These are phyloP conservation scores for Phytophthora pini DNA, from an alignment of 352 stramenopile genomes.

Conservation along the genomic window DNA sequence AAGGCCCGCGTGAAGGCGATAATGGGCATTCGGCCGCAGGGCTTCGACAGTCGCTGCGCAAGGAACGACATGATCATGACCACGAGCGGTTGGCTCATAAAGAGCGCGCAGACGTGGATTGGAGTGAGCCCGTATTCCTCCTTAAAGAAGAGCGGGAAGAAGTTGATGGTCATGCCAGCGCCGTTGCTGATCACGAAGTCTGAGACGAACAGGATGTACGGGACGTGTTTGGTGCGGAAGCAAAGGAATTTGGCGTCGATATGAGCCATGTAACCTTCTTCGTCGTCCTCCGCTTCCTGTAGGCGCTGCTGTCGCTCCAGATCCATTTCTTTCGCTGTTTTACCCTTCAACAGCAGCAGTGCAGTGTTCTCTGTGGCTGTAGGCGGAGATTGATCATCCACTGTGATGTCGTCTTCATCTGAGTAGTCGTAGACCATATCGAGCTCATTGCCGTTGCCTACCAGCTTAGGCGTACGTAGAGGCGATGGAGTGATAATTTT, in stretches of 20 bases:
- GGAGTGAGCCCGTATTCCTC: constrained; percentile 78
- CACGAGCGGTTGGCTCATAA: constrained; percentile 70
- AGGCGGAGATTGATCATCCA: constrained; percentile 33
- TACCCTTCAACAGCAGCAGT: constrained; percentile 37
- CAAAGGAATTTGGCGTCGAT: constrained; percentile 60
- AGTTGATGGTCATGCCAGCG: constrained; percentile 86
- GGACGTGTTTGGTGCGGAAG: constrained; percentile 73
- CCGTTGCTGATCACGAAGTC: constrained; percentile 90
- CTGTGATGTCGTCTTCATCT: constrained; percentile 52
- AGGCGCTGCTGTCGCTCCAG: constrained; percentile 36
- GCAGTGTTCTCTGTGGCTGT: constrained; percentile 46
- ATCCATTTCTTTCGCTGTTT: constrained; percentile 36
- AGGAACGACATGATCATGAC: constrained; percentile 72
- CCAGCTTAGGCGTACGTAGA: constrained; percentile 68
- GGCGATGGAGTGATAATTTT: constrained; percentile 33
- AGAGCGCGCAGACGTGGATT: constrained; percentile 75
- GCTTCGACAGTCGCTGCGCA: constrained; percentile 57
- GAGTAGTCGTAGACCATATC: constrained; percentile 80
- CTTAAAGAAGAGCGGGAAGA: constrained; percentile 88
- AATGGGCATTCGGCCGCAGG: constrained; percentile 72
- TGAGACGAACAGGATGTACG: constrained; percentile 70
- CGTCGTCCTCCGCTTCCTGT: constrained; percentile 30
- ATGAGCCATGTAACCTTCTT: constrained; percentile 40
- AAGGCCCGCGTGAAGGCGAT: constrained; percentile 70
- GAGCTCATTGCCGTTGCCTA: constrained; percentile 54